Conservation (phyloP, 495 filamentous ascomycete genomes). For the Neurospora sp. region DNA sequence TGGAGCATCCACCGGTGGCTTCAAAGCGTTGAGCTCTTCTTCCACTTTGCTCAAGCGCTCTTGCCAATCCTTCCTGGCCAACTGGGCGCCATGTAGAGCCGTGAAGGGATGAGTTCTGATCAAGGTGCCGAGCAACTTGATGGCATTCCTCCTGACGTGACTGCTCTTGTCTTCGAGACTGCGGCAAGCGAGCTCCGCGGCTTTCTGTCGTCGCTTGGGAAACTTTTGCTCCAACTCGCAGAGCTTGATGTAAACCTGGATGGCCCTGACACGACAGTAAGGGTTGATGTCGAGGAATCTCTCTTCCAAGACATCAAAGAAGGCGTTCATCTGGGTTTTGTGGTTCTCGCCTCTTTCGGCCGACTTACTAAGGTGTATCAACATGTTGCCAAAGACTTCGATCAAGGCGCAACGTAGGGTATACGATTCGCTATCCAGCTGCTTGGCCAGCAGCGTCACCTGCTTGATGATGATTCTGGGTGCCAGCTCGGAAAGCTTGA, state of each 20-base stretch:
- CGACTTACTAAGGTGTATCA: constrained; percentile 79
- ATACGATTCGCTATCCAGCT: constrained; percentile 95
- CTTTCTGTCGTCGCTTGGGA: constrained; percentile 78
- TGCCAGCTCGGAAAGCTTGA: constrained; percentile 90
- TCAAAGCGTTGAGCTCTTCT: constrained; percentile 66
- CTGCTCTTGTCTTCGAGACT: constrained; percentile 97
- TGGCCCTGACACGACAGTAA: constrained; percentile 83
- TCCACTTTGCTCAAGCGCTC: constrained; percentile 70
- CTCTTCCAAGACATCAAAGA: constrained; percentile 94
- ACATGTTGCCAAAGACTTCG: constrained; percentile 97
- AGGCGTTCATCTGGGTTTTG: constrained; percentile 88
- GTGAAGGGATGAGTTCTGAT: constrained; percentile 91
- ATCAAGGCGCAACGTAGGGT: constrained; percentile 87
- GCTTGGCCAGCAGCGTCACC: constrained; percentile 86
- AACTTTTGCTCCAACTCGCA: constrained; percentile 92
- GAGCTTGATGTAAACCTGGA: constrained; percentile 87
- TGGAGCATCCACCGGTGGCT: constrained; percentile 67
- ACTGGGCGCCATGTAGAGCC: constrained; percentile 79
- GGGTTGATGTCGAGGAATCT: constrained; percentile 95
- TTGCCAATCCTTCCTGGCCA: constrained; percentile 77
- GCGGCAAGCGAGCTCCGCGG: constrained; percentile 71
- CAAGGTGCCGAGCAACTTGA: constrained; percentile 79
- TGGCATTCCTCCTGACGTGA: constrained; percentile 88
- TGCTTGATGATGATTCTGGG: constrained; percentile 93
- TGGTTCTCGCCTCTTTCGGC: constrained; percentile 83